phyloP scores from a whole-genome alignment of 2,329 filamentous ascomycete species.

The Fusarium neocosmosporiellum region DNA sequence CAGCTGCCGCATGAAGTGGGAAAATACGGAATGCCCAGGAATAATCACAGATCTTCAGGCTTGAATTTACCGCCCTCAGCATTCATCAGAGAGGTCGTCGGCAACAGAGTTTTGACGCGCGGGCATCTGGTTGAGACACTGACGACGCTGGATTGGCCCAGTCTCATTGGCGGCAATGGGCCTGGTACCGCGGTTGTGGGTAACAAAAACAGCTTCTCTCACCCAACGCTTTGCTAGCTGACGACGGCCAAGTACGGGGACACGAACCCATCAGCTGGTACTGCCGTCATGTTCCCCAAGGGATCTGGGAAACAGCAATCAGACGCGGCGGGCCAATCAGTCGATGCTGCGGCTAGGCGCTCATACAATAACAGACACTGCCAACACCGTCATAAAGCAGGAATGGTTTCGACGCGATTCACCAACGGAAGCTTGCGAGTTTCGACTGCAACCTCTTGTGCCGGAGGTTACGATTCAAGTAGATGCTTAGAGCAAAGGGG shows the following conservation, averaged over 20 bases:
- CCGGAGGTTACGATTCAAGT: conserved; percentile 12
- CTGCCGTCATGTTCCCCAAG: conserved; percentile 9
- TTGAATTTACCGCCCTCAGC: conserved; percentile 22
- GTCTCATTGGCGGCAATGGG: conserved; percentile 24
- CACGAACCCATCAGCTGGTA: conserved; percentile 4
- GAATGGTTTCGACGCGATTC: conserved; percentile 29
- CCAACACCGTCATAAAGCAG: conserved; percentile 27
- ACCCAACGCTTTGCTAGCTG: conserved; percentile 25
- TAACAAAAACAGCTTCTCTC: conserved; percentile 23
- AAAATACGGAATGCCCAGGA: conserved; percentile 2
- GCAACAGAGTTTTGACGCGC: conserved; percentile 4
- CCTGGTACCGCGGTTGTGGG: conserved; percentile 25
- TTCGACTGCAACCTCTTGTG: neutral
- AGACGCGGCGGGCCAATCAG: conserved; percentile 32
- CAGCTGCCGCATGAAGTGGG: conserved; percentile 5
- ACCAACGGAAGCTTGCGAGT: conserved; percentile 12
- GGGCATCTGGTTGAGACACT: conserved; percentile 18
- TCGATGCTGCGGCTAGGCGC: neutral
- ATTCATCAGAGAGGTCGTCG: conserved; percentile 11
- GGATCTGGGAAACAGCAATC: conserved; percentile 28
- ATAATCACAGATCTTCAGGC: conserved; percentile 1
- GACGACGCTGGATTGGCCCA: conserved; percentile 13
- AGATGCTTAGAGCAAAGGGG: conserved; percentile 23
- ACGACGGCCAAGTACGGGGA: conserved; percentile 15
- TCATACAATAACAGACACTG: conserved; percentile 20